Evolutionary conservation across 345 rosid species (phyloP).

Genomic region (Brassica nigra): DNA sequence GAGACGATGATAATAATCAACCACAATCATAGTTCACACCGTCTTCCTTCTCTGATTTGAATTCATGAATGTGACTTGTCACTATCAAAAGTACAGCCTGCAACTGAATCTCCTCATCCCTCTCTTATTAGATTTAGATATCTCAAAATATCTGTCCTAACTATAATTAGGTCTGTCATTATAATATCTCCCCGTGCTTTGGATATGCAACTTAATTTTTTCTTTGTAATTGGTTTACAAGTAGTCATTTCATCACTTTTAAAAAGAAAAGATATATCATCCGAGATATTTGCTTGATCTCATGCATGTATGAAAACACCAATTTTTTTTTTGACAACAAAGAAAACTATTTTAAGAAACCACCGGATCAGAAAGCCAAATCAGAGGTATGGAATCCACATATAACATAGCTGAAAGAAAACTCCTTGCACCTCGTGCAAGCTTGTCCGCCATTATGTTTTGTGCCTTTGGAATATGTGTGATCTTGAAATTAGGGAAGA

Average conservation of each 20-base stretch:
- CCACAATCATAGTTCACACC: conserved; percentile 29
- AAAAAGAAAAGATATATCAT: conserved; percentile 22
- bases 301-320: conserved; percentile 24
- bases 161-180: conserved; percentile 11
- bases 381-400: no score
- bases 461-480: no score
- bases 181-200: conserved; percentile 21
- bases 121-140: conserved; percentile 16
- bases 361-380: no score
- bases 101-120: conserved; percentile 17
- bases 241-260: conserved; percentile 22
- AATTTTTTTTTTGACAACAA: no score
- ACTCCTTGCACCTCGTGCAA: no score
- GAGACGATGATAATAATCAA: conserved; percentile 11
- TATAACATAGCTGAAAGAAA: no score
- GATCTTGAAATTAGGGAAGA: no score
- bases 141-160: conserved; percentile 23
- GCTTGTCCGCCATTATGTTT: no score
- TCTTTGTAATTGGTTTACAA: conserved; percentile 3
- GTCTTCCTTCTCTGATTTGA: conserved; percentile 18
- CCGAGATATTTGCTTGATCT: conserved; percentile 24
- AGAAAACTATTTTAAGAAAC: no score
- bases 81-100: conserved; percentile 37
- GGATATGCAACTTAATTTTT: conserved; percentile 24
- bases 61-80: conserved; percentile 41